Conservation (phyloP, 352 stramenopile genomes). For the Phytophthora colocasiae region DNA sequence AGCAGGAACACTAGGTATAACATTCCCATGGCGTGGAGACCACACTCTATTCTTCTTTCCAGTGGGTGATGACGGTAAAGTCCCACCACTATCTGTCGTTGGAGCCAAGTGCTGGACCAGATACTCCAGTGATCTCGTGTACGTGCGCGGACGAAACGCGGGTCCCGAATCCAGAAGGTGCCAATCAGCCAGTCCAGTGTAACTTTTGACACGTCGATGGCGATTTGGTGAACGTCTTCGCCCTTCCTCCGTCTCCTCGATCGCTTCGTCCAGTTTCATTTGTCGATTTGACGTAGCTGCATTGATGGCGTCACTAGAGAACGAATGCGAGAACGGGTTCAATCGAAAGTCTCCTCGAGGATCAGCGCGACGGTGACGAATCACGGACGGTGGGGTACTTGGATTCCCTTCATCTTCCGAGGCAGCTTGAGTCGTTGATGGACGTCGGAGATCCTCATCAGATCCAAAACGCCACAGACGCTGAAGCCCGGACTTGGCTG, state of each 20-base stretch:
- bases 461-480: slow-evolving; percentile 61
- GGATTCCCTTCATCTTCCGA: slow-evolving; percentile 1
- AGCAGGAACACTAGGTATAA: slow-evolving; percentile 35
- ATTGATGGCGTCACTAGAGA: slow-evolving; percentile 37
- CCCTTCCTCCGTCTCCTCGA: slow-evolving; percentile 18
- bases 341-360: slow-evolving; percentile 28
- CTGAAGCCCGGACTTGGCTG: slow-evolving; percentile 36
- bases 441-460: slow-evolving; percentile 34
- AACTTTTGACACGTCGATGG: slow-evolving; percentile 65
- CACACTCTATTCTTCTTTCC: slow-evolving; percentile 67
- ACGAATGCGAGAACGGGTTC: slow-evolving; percentile 34
- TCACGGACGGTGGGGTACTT: slow-evolving; percentile 28
- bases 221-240: slow-evolving; percentile 16
- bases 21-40: slow-evolving; percentile 66
- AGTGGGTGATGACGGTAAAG: slow-evolving; percentile 50
- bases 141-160: slow-evolving; percentile 58
- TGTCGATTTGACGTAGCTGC: slow-evolving; percentile 55
- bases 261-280: slow-evolving; percentile 40
- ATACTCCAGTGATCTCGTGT: slow-evolving; percentile 84
- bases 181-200: slow-evolving; percentile 42
- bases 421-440: slow-evolving; percentile 24
- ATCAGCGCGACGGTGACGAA: slow-evolving; percentile 32
- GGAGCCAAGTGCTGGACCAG: slow-evolving; percentile 82
- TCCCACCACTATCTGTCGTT: slow-evolving; percentile 37
- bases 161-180: slow-evolving; percentile 25